phyloP scores from a whole-genome alignment of 306 rosid species.

The Begonia loranthoides region DNA sequence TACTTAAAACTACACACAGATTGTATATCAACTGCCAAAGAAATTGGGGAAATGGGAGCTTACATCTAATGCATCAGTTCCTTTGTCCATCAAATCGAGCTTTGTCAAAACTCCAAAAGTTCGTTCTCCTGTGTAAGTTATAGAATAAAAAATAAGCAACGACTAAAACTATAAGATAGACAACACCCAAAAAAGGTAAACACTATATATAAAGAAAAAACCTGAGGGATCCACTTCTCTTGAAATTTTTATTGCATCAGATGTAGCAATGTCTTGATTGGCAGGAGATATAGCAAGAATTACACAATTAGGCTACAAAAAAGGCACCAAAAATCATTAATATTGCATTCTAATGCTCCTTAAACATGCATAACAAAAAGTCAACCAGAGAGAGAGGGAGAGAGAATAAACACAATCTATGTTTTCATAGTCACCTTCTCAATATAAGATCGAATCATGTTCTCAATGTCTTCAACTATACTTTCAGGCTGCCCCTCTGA shows the following conservation, averaged over 20 bases:
- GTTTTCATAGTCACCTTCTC: constrained; percentile 50
- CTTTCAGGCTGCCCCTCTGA: constrained; percentile 94
- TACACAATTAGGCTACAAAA: constrained; percentile 63
- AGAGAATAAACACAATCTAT: background rate
- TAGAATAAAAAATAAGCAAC: background rate
- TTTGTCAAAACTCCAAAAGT: constrained; percentile 93
- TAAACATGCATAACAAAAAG: too few relatives aligned
- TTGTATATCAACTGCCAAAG: too few relatives aligned
- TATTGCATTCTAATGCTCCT: background rate
- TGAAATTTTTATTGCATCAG: constrained; percentile 87
- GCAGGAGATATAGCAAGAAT: constrained; percentile 90
- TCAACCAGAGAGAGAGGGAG: background rate
- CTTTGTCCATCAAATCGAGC: constrained; percentile 96
- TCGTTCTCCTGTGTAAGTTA: constrained; percentile 48
- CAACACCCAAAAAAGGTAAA: too few relatives aligned
- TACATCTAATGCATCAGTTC: constrained; percentile 88
- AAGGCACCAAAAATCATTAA: background rate
- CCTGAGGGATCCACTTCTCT: constrained; percentile 86
- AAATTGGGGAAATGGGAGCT: constrained; percentile 1
- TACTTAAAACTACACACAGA: too few relatives aligned
- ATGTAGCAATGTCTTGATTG: constrained; percentile 88
- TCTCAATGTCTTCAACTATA: constrained; percentile 83
- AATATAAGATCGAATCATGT: constrained; percentile 72
- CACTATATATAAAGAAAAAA: constrained; percentile 4
- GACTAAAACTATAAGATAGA: background rate